Evolutionary conservation across 176 grass and related monocot genomes (phyloP), one percentile per base, ranked within the genome.

Genomic region (Lolium multiflorum): DNA sequence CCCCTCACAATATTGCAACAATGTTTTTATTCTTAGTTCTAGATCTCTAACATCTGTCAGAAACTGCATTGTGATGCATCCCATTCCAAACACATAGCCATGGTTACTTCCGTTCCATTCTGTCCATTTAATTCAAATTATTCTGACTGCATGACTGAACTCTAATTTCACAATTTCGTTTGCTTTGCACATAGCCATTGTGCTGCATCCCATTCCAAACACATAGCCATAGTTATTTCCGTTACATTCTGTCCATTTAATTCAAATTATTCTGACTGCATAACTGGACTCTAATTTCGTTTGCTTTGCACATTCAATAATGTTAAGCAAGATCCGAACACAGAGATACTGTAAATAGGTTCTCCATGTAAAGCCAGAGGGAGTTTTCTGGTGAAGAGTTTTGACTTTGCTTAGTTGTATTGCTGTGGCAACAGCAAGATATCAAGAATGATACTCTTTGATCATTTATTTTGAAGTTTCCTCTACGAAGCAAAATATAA

Each of bases 401-500:
- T 66, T 76, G 58, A 61, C 8, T 71, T 82, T 9, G 17, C 49
- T 77, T 43, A 1, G 39, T 5, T 81, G 28, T 28, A 63, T 39
- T 25, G 31, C 63, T 77, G 55, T 82, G 72, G 16, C 24, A 18
- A 8, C 41, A n/a, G 60, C 50, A 72, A 52, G 25, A 51, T 83
- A 54, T 31, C 61, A 50, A 72, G 39, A 41, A 77, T 72, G 6
- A 52, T 71, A 39, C 38, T 47, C 4, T 56, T 35, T 17, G 8
- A 17, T 71, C 84, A 77, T 66, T 71, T 11, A 7, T 81, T 3
- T 16, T 35, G 5, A 81, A 56, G 1, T 62, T 77, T 28, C 10
- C 20, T 12, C 49, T 31, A 51, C 46, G 61, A 82, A 68, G 58
- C 49, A 89, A 79, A 66, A 31, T 66, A 17, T 25, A 89, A 35